A percentile compares a stretch with the other conserved stretches of the same genome.
phyloP scores from a whole-genome alignment of 495 filamentous ascomycete genomes.

The Penicillium egyptiacum region DNA sequence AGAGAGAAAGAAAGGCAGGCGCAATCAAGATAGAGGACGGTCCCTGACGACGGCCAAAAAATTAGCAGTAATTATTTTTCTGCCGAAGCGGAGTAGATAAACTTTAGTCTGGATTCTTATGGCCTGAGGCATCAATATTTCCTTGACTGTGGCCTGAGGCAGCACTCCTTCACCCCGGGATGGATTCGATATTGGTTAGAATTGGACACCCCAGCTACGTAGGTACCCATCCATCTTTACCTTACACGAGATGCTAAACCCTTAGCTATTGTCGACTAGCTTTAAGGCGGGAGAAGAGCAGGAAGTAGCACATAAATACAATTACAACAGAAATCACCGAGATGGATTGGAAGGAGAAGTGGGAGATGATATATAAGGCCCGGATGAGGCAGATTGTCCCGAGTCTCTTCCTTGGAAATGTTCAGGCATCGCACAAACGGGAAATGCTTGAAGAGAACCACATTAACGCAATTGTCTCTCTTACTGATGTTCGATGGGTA shows the following conservation, averaged over 20 bases:
- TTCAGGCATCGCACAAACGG: conserved; percentile 26
- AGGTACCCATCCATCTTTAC: no score
- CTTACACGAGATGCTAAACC: no score
- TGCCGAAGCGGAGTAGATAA: conserved; percentile 9
- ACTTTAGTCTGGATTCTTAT: neutral
- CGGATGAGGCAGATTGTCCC: conserved; percentile 37
- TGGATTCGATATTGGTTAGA: no score
- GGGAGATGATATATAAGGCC: conserved; percentile 22
- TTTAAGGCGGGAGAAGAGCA: no score
- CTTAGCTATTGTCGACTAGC: no score
- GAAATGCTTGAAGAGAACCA: conserved; percentile 30
- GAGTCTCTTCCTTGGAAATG: conserved; percentile 39
- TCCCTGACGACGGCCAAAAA: conserved; percentile 29
- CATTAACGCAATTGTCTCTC: conserved; percentile 40
- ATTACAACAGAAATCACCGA: no score
- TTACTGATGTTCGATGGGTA: conserved; percentile 28
- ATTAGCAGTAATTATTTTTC: conserved; percentile 17
- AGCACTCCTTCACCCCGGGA: no score
- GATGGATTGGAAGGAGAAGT: conserved; percentile 19
- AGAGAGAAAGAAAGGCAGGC: conserved; percentile 15
- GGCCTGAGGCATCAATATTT: neutral
- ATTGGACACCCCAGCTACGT: no score
- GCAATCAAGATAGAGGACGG: conserved; percentile 9
- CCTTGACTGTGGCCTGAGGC: neutral
- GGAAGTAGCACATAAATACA: no score